Evolutionary conservation across 2,329 filamentous ascomycete genomes (phyloP), one percentile per base, ranked within the genome.

Genomic region (Thyridium curvatum): DNA sequence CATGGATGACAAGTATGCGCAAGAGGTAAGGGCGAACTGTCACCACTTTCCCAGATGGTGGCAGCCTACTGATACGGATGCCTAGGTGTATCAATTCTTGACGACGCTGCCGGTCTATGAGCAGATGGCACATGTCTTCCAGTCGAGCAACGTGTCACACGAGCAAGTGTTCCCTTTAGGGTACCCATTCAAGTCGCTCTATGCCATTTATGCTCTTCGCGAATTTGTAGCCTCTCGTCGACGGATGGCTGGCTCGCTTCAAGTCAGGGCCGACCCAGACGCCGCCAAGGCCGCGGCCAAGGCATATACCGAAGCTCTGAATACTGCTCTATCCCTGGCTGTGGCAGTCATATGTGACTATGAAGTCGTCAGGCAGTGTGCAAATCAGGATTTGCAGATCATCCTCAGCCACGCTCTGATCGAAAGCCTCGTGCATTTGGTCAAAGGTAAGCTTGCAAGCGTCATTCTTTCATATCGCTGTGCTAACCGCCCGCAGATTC

Each of bases 151-250:
- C 1, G 68, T 66, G n/a, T 65, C 72, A 0, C 74, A 80, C 42
- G 59, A 64, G 10, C 72, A 82, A 10, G 64, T 89, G 2, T 89
- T 93, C 43, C 82, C 84, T 7, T 59, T 75, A 2, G 72, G 74
- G 1, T 79, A 84, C 42, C 82, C 83, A 2, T 89, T 80, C 65
- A 84, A 83, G 49, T 79, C 79, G 2, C 68, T 89, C 1, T 94
- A 90, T 54, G 82, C 83, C 3, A 61, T 88, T 1, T 73, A 83
- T 52, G 77, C 81, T 1, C 66, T 94, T 30, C 65, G 69, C 16
- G 72, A 79, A 39, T 83, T 81, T 53, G 68, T 88, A 60, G 44
- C 64, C 65, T 54, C 62, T 51, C 49, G 50, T 9, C 47, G 52
- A 28, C 49, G 56, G 7, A 54, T 52, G 35, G 51, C 35, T 26